A percentile compares a stretch with the other conserved stretches of the same genome.
These are phyloP conservation scores for Candida maesae DNA, from an alignment of 805 yeast genomes.

Conservation along the genomic window DNA sequence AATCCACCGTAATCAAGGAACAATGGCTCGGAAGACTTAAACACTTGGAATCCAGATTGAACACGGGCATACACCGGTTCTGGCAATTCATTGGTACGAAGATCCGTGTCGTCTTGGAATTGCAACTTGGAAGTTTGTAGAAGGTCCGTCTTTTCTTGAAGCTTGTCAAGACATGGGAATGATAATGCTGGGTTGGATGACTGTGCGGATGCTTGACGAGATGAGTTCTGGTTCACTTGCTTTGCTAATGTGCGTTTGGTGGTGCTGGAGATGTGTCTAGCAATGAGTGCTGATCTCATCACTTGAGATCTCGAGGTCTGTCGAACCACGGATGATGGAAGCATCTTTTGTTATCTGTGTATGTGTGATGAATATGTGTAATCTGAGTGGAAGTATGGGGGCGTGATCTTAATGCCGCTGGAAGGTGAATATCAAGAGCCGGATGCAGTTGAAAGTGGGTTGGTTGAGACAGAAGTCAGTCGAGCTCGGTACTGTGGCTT, in stretches of 20 bases:
- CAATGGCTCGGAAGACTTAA: slow-evolving; percentile 51
- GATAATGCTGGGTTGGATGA: slow-evolving; percentile 27
- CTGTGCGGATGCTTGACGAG: slow-evolving; percentile 9
- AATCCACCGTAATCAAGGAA: slow-evolving; percentile 79
- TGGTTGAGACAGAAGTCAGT: no score
- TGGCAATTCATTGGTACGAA: slow-evolving; percentile 51
- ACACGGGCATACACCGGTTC: slow-evolving; percentile 81
- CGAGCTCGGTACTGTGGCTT: no score
- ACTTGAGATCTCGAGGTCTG: no score
- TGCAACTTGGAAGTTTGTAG: slow-evolving; percentile 9
- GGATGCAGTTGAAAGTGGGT: no score
- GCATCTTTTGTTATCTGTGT: no score
- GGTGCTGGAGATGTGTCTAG: slow-evolving; percentile 13
- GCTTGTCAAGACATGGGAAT: slow-evolving; percentile 82
- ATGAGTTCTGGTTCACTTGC: not conserved
- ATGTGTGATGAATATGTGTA: not conserved
- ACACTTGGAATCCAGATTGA: slow-evolving; percentile 63
- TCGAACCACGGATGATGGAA: not conserved
- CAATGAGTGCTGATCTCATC: not conserved
- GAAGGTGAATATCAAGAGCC: no score
- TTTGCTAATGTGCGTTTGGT: slow-evolving; percentile 10
- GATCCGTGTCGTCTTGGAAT: slow-evolving; percentile 8
- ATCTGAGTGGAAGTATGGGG: not conserved
- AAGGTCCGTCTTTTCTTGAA: slow-evolving; percentile 51
- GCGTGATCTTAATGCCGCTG: no score